Base-by-base conservation (phyloP, 768 basidiomycete genomes). In the Amanita thiersii region DNA sequence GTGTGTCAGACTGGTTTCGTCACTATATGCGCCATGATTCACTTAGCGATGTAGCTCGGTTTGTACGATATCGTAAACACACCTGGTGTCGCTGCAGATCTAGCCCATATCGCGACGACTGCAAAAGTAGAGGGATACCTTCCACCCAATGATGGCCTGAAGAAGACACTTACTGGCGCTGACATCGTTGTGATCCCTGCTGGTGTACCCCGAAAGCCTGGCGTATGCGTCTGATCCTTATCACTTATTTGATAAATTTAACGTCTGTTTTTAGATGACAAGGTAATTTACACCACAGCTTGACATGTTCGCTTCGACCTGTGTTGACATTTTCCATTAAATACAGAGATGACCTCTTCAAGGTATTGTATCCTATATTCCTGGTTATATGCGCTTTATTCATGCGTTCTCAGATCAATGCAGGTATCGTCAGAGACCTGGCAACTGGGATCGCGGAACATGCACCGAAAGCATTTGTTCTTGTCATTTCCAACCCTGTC, bases 401-500 rank as follows among this genome's bases (percentile, higher is more conserved):
- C 39, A 29, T 42, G 21, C 32, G 5, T 33, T 24, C 25, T 33
- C 42, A 96, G 89, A 96, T 93, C 73, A 99, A 99, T 65, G 96
- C 90, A 43, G 91, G 91, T 35, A 99, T 99, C 59, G 86, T 97
- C 45, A 82, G 82, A 52, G 89, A 90, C 55, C 79, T 99, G 45
- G 94, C 93, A 11, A 83, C 78, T 25, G 92, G 87, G 23, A 87
- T 92, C 53, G 93, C 94, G 11, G 79, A 74, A 11, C 58, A 65
- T 37, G 77, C 79, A 31, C 94, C 94, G 46, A 92, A 91, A 57
- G 96, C 96, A 15, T 84, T 86, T 54, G 78, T 98, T 33, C 78
- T 92, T 37, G 92, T 99, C 51, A 98, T 99, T 63, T 94, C 96
- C 53, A 99, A 99, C 72, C 96, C 96, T 23, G 94, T 99, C 59